A percentile compares a stretch with the other conserved stretches of the same genome.
These are phyloP conservation scores for Phaeotremella skinneri DNA, from an alignment of 768 basidiomycete species.

Conservation along the genomic window DNA sequence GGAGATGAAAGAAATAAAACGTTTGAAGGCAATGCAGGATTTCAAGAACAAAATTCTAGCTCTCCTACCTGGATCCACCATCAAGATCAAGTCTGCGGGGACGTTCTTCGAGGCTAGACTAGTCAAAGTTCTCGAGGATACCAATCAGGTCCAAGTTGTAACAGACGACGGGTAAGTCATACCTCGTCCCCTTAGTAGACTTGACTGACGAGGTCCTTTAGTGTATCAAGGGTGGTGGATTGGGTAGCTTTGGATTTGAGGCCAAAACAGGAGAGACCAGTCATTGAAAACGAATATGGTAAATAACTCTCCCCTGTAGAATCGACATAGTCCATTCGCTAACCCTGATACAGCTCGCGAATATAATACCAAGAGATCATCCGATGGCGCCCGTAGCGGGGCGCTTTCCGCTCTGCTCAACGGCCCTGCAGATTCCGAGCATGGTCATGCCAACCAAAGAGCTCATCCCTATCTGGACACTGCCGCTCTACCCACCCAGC, in stretches of 20 bases:
- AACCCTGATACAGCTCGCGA: background rate
- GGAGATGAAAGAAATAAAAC: conserved; percentile 73
- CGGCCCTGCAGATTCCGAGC: no score
- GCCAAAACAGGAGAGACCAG: conserved; percentile 11
- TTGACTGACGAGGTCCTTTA: background rate
- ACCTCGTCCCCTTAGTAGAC: background rate
- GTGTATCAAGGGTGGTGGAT: conserved; percentile 8
- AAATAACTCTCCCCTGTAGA: conserved; percentile 3
- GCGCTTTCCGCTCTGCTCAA: background rate
- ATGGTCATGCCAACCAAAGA: no score
- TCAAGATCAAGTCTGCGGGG: conserved; percentile 79
- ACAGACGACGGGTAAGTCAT: conserved; percentile 20
- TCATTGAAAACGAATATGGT: conserved; percentile 44
- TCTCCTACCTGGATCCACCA: conserved; percentile 67
- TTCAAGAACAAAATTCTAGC: conserved; percentile 68
- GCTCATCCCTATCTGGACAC: background rate
- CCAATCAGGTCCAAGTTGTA: conserved; percentile 20
- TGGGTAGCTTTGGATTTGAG: conserved; percentile 30
- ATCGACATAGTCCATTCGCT: background rate
- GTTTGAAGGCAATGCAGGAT: conserved; percentile 70
- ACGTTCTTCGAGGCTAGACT: conserved; percentile 85
- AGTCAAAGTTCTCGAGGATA: conserved; percentile 40
- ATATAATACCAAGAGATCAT: background rate
- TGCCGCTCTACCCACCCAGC: background rate
- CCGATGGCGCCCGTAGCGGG: background rate